Conservation (phyloP, 176 grass and related monocot genomes). For the Juncus effusus region DNA sequence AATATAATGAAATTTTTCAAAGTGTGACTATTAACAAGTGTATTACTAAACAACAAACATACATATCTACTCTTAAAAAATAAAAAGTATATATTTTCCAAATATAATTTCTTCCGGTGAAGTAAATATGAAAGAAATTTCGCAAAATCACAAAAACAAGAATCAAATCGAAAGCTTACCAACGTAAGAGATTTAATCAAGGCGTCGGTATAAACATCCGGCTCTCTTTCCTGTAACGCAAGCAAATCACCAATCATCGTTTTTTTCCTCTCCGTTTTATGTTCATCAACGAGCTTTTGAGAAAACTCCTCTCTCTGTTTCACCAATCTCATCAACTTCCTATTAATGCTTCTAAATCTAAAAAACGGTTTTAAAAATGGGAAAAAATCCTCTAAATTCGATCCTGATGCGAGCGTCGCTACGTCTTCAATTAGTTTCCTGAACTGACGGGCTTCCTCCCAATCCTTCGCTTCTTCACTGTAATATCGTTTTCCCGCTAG, state of each 20-base stretch:
- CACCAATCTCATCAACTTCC: neutral
- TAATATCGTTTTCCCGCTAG: slow-evolving; percentile 2
- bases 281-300: slow-evolving; percentile 10
- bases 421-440: neutral
- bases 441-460: neutral
- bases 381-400: slow-evolving; percentile 11
- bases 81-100: too few species aligned
- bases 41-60: too few species aligned
- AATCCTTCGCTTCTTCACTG: slow-evolving; percentile 20
- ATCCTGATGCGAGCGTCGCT: neutral
- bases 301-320: slow-evolving; percentile 17
- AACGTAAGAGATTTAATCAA: neutral
- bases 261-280: neutral
- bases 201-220: slow-evolving; percentile 1
- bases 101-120: too few species aligned
- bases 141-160: too few species aligned
- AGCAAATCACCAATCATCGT: slow-evolving; percentile 12
- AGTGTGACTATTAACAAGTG: too few species aligned
- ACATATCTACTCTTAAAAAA: too few species aligned
- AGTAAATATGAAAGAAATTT: too few species aligned
- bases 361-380: neutral
- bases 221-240: neutral
- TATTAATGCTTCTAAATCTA: neutral
- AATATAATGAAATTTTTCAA: too few species aligned
- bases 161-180: slow-evolving; percentile 31